Evolutionary conservation across 352 stramenopile genomes (phyloP).

Genomic region (Phytophthora idaei): DNA sequence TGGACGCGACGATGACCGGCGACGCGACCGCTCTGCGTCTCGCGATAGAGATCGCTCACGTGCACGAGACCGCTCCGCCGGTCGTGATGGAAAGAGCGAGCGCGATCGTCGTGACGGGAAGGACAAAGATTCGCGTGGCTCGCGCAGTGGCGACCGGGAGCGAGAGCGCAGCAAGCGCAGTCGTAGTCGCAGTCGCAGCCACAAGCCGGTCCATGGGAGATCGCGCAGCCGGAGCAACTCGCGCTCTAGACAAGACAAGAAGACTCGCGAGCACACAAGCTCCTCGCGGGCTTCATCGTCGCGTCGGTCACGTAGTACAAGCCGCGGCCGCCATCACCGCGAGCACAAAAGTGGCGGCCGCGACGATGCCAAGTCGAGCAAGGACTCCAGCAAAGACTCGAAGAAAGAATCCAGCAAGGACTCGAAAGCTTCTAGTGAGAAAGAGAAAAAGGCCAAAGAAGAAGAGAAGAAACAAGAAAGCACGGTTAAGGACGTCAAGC

Average conservation of each 20-base stretch:
- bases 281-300: constrained; percentile 34
- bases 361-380: constrained; percentile 18
- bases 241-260: constrained; percentile 41
- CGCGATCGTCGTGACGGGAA: constrained; percentile 40
- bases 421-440: constrained; percentile 30
- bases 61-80: constrained; percentile 30
- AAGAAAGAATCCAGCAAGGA: constrained; percentile 17
- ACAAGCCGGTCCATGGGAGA: constrained; percentile 33
- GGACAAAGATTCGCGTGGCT: constrained; percentile 36
- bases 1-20: constrained; percentile 50
- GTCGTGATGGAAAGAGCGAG: constrained; percentile 38
- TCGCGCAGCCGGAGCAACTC: constrained; percentile 64
- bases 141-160: constrained; percentile 38
- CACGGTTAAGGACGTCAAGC: constrained; percentile 73
- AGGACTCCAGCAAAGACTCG: constrained; percentile 1
- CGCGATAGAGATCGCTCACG: constrained; percentile 39
- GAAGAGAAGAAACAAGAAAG: constrained; percentile 43
- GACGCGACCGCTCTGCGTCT: constrained; percentile 45
- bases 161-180: constrained; percentile 40
- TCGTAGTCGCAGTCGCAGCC: constrained; percentile 50
- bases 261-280: constrained; percentile 41
- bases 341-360: constrained; percentile 35
- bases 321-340: constrained; percentile 43
- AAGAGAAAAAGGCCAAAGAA: constrained; percentile 41
- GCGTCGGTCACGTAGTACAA: constrained; percentile 56